Percentiles rank a stretch among this genome's conserved stretches.
These are phyloP conservation scores for Beauveria caledonica DNA, from an alignment of 2,329 filamentous ascomycete genomes.

Conservation along the genomic window DNA sequence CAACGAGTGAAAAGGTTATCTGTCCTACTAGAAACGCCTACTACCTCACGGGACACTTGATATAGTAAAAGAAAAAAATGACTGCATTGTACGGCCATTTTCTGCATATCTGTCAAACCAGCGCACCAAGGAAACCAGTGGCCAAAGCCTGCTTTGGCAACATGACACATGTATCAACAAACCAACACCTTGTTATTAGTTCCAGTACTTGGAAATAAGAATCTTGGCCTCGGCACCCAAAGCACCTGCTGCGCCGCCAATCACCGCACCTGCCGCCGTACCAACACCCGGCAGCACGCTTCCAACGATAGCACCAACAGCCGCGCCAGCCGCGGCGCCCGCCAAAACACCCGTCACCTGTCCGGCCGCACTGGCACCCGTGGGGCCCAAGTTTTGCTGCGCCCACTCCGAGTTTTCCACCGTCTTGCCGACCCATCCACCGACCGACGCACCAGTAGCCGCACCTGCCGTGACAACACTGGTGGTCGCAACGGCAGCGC, in stretches of 20 bases:
- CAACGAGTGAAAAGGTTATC: too few relatives aligned
- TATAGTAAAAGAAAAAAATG: too few relatives aligned
- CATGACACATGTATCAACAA: too few relatives aligned
- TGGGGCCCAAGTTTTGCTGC: neutral
- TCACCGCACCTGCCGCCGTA: neutral
- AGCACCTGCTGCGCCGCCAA: conserved; percentile 5
- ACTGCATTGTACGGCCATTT: too few relatives aligned
- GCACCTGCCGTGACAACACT: neutral
- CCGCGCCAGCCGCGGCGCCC: neutral
- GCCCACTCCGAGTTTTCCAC: conserved; percentile 4
- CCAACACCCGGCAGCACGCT: conserved; percentile 2
- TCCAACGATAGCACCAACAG: neutral
- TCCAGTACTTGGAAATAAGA: conserved; percentile 2
- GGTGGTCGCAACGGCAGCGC: neutral
- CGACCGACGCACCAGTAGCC: neutral
- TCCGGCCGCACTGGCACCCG: neutral
- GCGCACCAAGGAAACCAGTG: too few relatives aligned
- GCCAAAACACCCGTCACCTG: conserved; percentile 3
- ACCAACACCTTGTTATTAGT: neutral
- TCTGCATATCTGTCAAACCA: too few relatives aligned
- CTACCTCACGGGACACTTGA: too few relatives aligned
- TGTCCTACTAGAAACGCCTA: too few relatives aligned
- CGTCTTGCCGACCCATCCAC: neutral
- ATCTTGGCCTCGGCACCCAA: conserved; percentile 3
- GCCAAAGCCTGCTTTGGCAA: too few relatives aligned